phyloP scores from a whole-genome alignment of 306 rosid genomes.

The Rosa chinensis region DNA sequence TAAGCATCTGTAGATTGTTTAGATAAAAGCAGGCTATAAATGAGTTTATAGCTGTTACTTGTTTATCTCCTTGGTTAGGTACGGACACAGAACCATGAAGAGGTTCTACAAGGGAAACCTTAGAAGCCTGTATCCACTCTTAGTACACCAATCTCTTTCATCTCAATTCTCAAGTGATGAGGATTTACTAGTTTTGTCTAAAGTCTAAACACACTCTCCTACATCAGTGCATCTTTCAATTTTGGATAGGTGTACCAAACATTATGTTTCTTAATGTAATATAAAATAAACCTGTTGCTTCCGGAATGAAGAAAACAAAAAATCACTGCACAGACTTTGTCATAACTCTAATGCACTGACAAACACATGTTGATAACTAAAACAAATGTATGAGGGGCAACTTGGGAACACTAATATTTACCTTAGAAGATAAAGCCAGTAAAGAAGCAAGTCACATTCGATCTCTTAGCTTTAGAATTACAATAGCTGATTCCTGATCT shows the following conservation, averaged over 20 bases:
- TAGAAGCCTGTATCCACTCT: too few species aligned
- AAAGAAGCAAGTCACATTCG: slow-evolving; percentile 37
- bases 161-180: background rate
- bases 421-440: slow-evolving; percentile 53
- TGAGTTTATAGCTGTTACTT: background rate
- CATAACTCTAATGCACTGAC: slow-evolving; percentile 12
- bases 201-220: background rate
- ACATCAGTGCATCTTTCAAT: background rate
- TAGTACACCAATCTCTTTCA: background rate
- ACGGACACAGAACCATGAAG: background rate
- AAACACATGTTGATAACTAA: slow-evolving; percentile 10
- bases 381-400: background rate
- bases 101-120: too few species aligned
- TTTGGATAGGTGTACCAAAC: slow-evolving; percentile 10
- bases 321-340: background rate
- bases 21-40: background rate
- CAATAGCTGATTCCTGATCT: slow-evolving; percentile 34
- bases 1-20: background rate
- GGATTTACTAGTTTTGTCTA: background rate
- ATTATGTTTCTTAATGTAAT: background rate
- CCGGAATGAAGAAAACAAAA: too few species aligned
- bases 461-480: slow-evolving; percentile 37
- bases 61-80: background rate
- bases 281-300: too few species aligned
- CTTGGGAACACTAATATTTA: slow-evolving; percentile 12